Conservation (phyloP, 1,284 basidiomycete genomes). For the Ceratobasidium sp. region DNA sequence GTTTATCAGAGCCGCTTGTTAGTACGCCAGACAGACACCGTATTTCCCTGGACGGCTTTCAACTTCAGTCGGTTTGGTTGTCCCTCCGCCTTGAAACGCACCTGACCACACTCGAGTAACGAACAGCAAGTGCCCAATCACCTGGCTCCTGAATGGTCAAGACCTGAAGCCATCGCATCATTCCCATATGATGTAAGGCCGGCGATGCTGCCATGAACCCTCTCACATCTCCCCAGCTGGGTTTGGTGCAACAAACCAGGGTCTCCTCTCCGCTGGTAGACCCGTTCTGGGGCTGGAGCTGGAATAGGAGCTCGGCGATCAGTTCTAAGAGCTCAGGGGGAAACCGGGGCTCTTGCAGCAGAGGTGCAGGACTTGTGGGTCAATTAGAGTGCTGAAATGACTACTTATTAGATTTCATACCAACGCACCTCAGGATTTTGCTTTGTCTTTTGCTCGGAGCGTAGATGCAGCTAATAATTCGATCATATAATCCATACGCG, state of each 20-base stretch:
- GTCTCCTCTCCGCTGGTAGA: no score
- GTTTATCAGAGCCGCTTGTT: neutral
- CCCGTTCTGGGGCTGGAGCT: neutral
- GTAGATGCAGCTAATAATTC: neutral
- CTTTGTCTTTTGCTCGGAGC: no score
- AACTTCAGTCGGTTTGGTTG: neutral
- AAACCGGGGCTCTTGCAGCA: neutral
- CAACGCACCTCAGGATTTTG: no score
- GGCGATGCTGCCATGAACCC: slow-evolving; percentile 25
- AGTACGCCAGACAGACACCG: slow-evolving; percentile 2
- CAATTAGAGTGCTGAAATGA: no score
- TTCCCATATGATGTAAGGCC: slow-evolving; percentile 13
- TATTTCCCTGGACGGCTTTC: slow-evolving; percentile 1
- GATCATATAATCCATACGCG: neutral
- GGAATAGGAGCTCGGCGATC: slow-evolving; percentile 17
- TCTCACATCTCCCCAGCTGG: neutral
- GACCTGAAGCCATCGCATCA: slow-evolving; percentile 22
- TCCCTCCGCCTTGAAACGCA: neutral
- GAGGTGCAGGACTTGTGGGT: no score
- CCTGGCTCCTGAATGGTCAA: neutral
- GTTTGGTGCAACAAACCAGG: neutral
- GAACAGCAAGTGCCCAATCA: neutral
- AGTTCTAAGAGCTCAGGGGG: neutral
- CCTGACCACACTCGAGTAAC: slow-evolving; percentile 9
- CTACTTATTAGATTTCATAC: no score